Evolutionary conservation across 2,329 filamentous ascomycete genomes (phyloP), one percentile per base, ranked within the genome.

Genomic region (Talaromyces sp.): DNA sequence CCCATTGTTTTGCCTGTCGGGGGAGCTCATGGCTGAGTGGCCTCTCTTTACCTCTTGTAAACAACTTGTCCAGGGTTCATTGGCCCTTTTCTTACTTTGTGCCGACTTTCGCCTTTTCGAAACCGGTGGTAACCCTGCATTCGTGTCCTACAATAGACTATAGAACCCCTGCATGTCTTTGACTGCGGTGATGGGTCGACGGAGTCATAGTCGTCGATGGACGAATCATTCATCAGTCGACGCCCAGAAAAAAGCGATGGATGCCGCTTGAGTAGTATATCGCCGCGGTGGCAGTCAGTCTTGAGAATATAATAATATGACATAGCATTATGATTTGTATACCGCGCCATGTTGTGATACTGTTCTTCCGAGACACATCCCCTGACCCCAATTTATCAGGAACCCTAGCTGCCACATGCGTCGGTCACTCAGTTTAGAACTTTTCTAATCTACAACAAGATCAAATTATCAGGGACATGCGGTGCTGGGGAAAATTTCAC

Each of bases 121-220:
- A 9, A 76, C 73, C 7, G 74, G 73, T 12, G 73, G 71, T 52
- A 75, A 62, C 1, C 72, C 72, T 70, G 68, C 21, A 75, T 72
- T 71, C 2, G 72, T 72, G 66, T 75, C 74, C 48, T 75, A 70
- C 9, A 75, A 67, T 31, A 75, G 64, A 46, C 8, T 6, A 21
- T 58, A 12, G 55, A 63, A 31, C 50, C 55, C 21, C 33, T 63
- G 40, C 61, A 58, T 35, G 56, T 35, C 2, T 63, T 63, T 59
- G 18, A 42, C 5, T 63, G 61, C 23, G 7, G 37, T 23, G 42
- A n/a, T 46, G 39, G 28, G 16, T n/a, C 28, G 18, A 50, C 28
- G 16, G 11, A 5, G 4, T 35, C 42, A 39, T 18, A 21, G 5
- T 23, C 42, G 50, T 18, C 16, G 21, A 59, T 28, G 40, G 28